phyloP scores from a whole-genome alignment of 345 rosid genomes.

The Hibiscus mutabilis region DNA sequence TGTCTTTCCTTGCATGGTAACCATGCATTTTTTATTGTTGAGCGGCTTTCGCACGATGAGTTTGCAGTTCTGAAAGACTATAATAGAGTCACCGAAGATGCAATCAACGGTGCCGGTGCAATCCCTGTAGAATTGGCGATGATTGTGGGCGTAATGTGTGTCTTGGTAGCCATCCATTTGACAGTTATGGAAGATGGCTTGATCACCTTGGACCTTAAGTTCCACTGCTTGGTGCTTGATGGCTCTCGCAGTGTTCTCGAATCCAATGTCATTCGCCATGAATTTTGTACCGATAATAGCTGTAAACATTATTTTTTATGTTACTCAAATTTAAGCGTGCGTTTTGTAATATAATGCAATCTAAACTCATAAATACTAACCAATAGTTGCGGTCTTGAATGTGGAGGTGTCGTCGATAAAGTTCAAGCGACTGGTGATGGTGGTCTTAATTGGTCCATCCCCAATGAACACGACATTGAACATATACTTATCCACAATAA shows the following conservation, averaged over 20 bases:
- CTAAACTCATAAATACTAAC: constrained; percentile 26
- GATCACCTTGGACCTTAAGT: constrained; percentile 42
- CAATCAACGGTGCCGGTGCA: constrained; percentile 67
- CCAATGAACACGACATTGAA: constrained; percentile 51
- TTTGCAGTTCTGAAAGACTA: constrained; percentile 46
- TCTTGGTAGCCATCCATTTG: constrained; percentile 62
- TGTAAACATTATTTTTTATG: constrained; percentile 13
- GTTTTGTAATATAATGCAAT: too few species aligned
- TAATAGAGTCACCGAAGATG: constrained; percentile 52
- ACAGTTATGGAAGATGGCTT: constrained; percentile 46
- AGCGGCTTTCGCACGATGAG: constrained; percentile 47
- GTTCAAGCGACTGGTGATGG: constrained; percentile 45
- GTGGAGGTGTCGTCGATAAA: constrained; percentile 40
- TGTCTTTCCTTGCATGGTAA: constrained; percentile 63
- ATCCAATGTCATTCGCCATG: constrained; percentile 60
- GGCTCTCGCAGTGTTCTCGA: constrained; percentile 66
- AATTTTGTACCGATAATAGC: constrained; percentile 42
- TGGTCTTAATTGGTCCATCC: constrained; percentile 61
- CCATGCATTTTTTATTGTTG: constrained; percentile 36
- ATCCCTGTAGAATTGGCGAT: constrained; percentile 67
- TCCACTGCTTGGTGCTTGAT: constrained; percentile 66
- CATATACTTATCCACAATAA: constrained; percentile 30
- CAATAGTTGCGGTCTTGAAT: constrained; percentile 45
- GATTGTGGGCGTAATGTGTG: constrained; percentile 57
- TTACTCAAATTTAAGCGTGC: too few species aligned